Conservation (phyloP, 23 red algal species). For the Chondrus crispus region DNA sequence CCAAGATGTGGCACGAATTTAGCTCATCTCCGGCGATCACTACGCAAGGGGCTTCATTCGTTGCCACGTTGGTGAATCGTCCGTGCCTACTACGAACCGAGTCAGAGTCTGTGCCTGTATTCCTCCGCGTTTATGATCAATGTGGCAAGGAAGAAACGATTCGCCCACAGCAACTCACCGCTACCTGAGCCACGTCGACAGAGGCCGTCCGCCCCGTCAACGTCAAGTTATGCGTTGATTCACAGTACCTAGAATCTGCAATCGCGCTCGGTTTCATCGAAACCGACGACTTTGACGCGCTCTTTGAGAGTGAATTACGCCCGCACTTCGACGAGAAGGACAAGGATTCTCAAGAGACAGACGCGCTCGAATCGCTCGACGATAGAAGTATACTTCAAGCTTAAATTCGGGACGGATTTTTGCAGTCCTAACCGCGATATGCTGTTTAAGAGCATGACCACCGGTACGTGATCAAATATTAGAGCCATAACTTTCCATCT, state of each 20-base stretch:
- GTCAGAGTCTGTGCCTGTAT: neutral
- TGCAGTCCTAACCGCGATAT: too few relatives aligned
- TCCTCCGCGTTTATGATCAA: conserved; percentile 20
- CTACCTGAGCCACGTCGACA: neutral
- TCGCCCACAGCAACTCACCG: neutral
- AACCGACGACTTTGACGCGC: too few relatives aligned
- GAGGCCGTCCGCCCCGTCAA: neutral
- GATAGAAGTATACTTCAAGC: too few relatives aligned
- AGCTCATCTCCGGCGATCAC: neutral
- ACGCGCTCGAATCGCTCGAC: too few relatives aligned
- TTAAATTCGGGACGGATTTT: too few relatives aligned
- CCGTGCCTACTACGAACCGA: neutral
- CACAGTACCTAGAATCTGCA: conserved; percentile 3
- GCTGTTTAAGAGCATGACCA: too few relatives aligned
- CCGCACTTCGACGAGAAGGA: too few relatives aligned
- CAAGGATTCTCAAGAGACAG: too few relatives aligned
- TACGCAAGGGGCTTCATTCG: neutral
- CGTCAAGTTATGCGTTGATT: conserved; percentile 16
- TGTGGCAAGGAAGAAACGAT: neutral
- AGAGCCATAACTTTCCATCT: too few relatives aligned
- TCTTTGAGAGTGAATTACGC: too few relatives aligned
- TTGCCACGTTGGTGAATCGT: neutral
- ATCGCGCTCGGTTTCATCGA: neutral
- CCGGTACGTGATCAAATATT: too few relatives aligned
- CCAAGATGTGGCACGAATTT: too few relatives aligned